A percentile compares a stretch with the other conserved stretches of the same genome.
Evolutionary conservation across 2,329 filamentous ascomycete species (phyloP).

Genomic region (Aschersonia sp.): DNA sequence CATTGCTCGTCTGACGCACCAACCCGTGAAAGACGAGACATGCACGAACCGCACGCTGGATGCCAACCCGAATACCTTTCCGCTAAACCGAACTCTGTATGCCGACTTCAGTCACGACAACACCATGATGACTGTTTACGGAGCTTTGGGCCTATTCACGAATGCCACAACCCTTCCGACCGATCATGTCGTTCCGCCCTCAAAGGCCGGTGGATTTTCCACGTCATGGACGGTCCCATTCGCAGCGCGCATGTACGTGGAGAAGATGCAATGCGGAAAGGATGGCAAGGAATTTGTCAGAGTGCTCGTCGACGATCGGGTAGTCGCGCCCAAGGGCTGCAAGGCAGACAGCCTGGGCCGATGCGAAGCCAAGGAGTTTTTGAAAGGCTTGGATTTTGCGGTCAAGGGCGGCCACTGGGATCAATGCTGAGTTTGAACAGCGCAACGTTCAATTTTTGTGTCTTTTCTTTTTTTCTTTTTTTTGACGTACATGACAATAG

Average conservation of each 20-base stretch:
- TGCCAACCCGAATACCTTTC: slow-evolving; percentile 52
- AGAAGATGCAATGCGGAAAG: slow-evolving; percentile 61
- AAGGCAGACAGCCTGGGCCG: slow-evolving; percentile 54
- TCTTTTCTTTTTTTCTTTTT: not conserved
- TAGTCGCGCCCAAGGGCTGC: slow-evolving; percentile 59
- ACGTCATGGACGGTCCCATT: slow-evolving; percentile 75
- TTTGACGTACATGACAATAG: not conserved
- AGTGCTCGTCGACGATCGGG: slow-evolving; percentile 71
- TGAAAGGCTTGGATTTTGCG: slow-evolving; percentile 64
- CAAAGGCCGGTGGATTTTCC: slow-evolving; percentile 51
- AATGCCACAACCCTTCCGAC: slow-evolving; percentile 39
- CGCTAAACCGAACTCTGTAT: slow-evolving; percentile 54
- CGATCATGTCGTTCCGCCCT: slow-evolving; percentile 31
- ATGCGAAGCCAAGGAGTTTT: slow-evolving; percentile 55
- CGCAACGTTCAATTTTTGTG: not conserved
- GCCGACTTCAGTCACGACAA: slow-evolving; percentile 92
- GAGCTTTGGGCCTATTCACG: slow-evolving; percentile 68
- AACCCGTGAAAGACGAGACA: slow-evolving; percentile 57
- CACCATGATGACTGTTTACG: slow-evolving; percentile 63
- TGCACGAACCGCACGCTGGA: slow-evolving; percentile 69
- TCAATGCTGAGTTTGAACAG: slow-evolving; percentile 29
- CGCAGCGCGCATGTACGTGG: slow-evolving; percentile 66
- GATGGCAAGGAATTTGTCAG: slow-evolving; percentile 55
- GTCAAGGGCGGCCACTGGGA: slow-evolving; percentile 59
- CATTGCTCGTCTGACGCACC: slow-evolving; percentile 59